Conservation (phyloP, 441 rosid species). For the Biscutella auriculata region DNA sequence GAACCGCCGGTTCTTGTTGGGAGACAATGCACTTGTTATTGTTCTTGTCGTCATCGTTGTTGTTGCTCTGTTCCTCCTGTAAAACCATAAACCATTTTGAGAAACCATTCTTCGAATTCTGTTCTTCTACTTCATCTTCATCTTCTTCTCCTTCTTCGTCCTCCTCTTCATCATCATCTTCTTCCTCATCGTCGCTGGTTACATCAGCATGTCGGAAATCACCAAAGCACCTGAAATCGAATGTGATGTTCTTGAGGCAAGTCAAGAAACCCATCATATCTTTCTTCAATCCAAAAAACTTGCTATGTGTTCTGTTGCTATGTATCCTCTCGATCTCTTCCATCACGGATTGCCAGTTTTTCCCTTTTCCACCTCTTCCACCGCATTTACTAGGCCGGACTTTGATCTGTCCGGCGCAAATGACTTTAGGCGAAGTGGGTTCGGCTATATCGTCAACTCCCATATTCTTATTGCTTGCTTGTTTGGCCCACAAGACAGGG, state of each 20-base stretch:
- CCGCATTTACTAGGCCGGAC: conserved; percentile 37
- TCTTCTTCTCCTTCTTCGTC: conserved; percentile 20
- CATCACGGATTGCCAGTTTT: conserved; percentile 86
- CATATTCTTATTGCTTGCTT: conserved; percentile 34
- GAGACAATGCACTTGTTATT: background rate
- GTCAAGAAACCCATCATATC: conserved; percentile 72
- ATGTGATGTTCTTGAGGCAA: conserved; percentile 42
- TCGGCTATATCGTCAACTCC: conserved; percentile 28
- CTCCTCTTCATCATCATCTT: conserved; percentile 24
- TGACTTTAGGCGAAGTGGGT: conserved; percentile 87
- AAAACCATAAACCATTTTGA: conserved; percentile 83
- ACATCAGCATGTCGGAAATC: conserved; percentile 43
- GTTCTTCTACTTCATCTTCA: conserved; percentile 5
- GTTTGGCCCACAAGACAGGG: conserved; percentile 53
- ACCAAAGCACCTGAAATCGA: conserved; percentile 74
- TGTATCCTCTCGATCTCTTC: conserved; percentile 82
- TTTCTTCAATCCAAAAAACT: conserved; percentile 64
- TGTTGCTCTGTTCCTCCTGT: conserved; percentile 40
- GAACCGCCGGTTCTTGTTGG: conserved; percentile 37
- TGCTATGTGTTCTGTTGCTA: conserved; percentile 35
- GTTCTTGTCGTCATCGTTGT: conserved; percentile 15
- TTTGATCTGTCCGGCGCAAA: conserved; percentile 91
- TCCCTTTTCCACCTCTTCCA: conserved; percentile 25
- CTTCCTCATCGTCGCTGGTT: conserved; percentile 43
- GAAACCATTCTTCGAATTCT: conserved; percentile 48